phyloP scores from a whole-genome alignment of 2,329 filamentous ascomycete species.

The Colletotrichum kahawae region DNA sequence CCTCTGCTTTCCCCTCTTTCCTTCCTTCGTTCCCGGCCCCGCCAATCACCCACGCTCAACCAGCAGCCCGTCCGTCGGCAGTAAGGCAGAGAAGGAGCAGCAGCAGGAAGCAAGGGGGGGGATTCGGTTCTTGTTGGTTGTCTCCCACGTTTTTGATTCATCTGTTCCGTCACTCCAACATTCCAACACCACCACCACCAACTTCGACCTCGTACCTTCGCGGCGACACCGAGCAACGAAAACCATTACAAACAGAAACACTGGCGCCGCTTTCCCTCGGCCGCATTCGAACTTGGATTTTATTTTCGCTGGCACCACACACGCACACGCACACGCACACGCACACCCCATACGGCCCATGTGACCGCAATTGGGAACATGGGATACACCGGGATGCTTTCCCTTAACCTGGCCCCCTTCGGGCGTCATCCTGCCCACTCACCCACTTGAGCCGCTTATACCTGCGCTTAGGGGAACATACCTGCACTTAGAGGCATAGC shows the following conservation, averaged over 20 bases:
- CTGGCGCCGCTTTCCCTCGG: constrained; percentile 28
- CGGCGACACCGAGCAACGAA: background rate
- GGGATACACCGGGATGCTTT: constrained; percentile 28
- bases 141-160: background rate
- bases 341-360: constrained; percentile 16
- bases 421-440: constrained; percentile 26
- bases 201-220: background rate
- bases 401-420: constrained; percentile 17
- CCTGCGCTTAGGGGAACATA: constrained; percentile 28
- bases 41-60: background rate
- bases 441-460: constrained; percentile 25
- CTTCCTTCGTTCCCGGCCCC: background rate
- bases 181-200: background rate
- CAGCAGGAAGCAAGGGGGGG: background rate
- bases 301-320: background rate
- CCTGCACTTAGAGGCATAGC: constrained; percentile 21
- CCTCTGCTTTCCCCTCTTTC: background rate
- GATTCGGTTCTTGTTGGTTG: background rate
- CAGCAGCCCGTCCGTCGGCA: background rate
- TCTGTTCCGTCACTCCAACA: background rate
- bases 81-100: background rate
- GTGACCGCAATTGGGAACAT: constrained; percentile 20
- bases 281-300: constrained; percentile 9
- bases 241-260: constrained; percentile 12
- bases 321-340: background rate